Conservation (phyloP, 2,329 filamentous ascomycete genomes). For the Beauveria brongniartii region DNA sequence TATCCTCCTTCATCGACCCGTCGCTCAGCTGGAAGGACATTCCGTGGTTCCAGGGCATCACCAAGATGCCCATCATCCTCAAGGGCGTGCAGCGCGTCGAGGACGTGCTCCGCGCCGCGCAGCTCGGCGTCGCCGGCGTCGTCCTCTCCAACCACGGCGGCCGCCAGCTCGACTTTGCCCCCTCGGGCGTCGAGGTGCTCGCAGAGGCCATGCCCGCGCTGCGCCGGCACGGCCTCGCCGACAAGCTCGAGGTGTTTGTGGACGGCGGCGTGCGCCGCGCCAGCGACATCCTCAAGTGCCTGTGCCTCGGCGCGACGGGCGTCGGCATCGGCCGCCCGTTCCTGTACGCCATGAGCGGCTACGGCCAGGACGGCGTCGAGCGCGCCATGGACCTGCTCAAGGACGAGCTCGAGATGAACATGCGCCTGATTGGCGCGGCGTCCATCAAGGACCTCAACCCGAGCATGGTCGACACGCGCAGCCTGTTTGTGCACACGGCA, state of each 20-base stretch:
- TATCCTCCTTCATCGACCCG: slow-evolving; percentile 95
- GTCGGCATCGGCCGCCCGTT: slow-evolving; percentile 94
- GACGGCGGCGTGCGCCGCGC: slow-evolving; percentile 86
- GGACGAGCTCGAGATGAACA: slow-evolving; percentile 99
- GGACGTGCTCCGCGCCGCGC: slow-evolving; percentile 82
- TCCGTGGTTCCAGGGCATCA: slow-evolving; percentile 85
- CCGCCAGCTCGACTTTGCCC: slow-evolving; percentile 84
- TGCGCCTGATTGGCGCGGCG: slow-evolving; percentile 81
- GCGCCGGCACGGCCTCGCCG: slow-evolving; percentile 61
- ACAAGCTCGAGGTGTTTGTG: slow-evolving; percentile 78
- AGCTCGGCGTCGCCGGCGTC: slow-evolving; percentile 75
- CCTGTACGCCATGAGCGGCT: slow-evolving; percentile 91
- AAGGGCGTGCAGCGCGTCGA: slow-evolving; percentile 97
- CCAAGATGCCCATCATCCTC: slow-evolving; percentile 88
- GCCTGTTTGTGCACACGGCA: slow-evolving; percentile 47
- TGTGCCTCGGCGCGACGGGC: slow-evolving; percentile 84
- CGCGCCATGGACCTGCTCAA: slow-evolving; percentile 86
- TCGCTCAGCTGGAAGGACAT: slow-evolving; percentile 90
- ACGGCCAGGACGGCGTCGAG: slow-evolving; percentile 80
- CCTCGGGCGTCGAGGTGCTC: slow-evolving; percentile 81
- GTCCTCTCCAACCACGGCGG: slow-evolving; percentile 96
- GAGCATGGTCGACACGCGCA: slow-evolving; percentile 69
- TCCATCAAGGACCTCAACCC: slow-evolving; percentile 71
- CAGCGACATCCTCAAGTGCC: slow-evolving; percentile 90
- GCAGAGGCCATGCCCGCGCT: slow-evolving; percentile 89